Evolutionary conservation across 2,329 filamentous ascomycete species (phyloP), one percentile per base, ranked within the genome.

Genomic region (Apiospora arundinis): DNA sequence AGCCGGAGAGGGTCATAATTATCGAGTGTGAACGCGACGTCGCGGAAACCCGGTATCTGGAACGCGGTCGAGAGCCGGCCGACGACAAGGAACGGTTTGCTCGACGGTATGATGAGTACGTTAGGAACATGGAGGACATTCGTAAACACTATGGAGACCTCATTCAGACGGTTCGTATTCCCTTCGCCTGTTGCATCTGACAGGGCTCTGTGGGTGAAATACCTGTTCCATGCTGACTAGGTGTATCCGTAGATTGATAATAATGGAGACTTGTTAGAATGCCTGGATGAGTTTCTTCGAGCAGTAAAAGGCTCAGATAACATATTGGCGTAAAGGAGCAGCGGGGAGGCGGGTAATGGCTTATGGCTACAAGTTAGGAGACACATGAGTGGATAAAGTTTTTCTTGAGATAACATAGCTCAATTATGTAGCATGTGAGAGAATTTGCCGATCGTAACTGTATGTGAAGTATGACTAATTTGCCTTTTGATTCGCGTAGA

Each of bases 81-180:
- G 74, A 77, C 65, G 69, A 75, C 28, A 46, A 69, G 48, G 18
- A 71, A 23, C 74, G 72, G 5, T 77, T 76, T 28, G 56, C 71
- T 21, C 71, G 42, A 40, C 72, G 74, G 67, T 73, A 73, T 63
- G 44, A 52, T 25, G 75, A 74, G 42, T 76, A 77, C 66, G 8
- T 71, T 18, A 40, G 73, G 56, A 75, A 74, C 40, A 75, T 74
- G 74, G 70, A 73, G 68, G 42, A 18, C 1, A 73, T 76, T 44
- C 46, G 52, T 16, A 63, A 73, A 44, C 69, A 72, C 48, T 77
- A 77, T 44, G 32, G 23, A 37, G 25, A n/a, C 23, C 69, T 68
- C 21, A 44, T 70, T 12, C 28, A 69, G 46, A 37, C 49, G 14
- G 75, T 77, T 69, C 2, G 74, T 32, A 16, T 14, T 4, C 23